phyloP scores from a whole-genome alignment of 2,329 filamentous ascomycete species.

The Venturia aucupariae region DNA sequence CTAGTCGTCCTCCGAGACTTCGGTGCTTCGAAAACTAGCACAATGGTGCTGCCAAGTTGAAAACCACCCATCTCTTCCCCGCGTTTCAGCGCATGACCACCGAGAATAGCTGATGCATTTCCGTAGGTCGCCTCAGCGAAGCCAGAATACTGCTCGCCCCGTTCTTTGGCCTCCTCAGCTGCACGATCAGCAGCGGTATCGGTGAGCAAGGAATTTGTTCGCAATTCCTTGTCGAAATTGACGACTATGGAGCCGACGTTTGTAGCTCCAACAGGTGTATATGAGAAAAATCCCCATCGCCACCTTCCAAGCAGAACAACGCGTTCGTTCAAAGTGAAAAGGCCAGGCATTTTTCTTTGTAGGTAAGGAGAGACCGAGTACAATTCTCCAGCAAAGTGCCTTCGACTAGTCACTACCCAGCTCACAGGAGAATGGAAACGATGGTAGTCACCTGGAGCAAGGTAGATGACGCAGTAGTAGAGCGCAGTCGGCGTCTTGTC shows the following conservation, averaged over 20 bases:
- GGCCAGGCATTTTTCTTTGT: conserved; percentile 79
- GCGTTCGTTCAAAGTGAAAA: conserved; percentile 95
- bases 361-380: conserved; percentile 94
- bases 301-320: conserved; percentile 88
- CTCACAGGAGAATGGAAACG: conserved; percentile 92
- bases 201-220: conserved; percentile 84
- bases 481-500: conserved; percentile 51
- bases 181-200: conserved; percentile 86
- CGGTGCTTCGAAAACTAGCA: conserved; percentile 93
- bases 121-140: conserved; percentile 88
- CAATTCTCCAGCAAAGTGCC: conserved; percentile 96
- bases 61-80: conserved; percentile 99
- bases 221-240: conserved; percentile 91
- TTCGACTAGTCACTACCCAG: conserved; percentile 88
- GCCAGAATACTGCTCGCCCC: conserved; percentile 78
- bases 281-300: conserved; percentile 96
- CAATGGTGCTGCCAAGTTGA: conserved; percentile 87
- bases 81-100: conserved; percentile 71
- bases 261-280: conserved; percentile 89
- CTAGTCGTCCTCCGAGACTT: conserved; percentile 46
- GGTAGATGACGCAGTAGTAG: conserved; percentile 91
- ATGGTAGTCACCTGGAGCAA: conserved; percentile 96
- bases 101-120: conserved; percentile 64
- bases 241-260: conserved; percentile 95
- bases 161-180: conserved; percentile 64